Evolutionary conservation across 192 early-diverging fungal genomes (phyloP), one percentile per base, ranked within the genome.

Genomic region (Lobosporangium transversale): DNA sequence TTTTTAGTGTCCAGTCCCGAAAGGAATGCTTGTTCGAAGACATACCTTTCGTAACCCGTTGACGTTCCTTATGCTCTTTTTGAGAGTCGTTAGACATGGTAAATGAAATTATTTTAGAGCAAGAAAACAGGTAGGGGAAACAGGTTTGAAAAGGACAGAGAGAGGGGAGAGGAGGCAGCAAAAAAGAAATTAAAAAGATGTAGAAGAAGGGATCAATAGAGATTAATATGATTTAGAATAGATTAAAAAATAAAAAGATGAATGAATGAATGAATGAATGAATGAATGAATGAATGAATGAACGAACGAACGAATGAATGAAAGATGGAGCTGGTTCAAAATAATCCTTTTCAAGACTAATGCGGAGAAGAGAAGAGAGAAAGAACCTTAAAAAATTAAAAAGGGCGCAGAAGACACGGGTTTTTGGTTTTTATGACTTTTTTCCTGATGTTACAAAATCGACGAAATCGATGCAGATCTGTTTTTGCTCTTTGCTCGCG

Each of bases 41-140:
- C n/a, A n/a, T 75, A 75, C 70, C 70, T 75, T 75, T 75, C 40
- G 70, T 75, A 26, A 75, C 70, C 17, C 70, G 42, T 20, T 75
- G 70, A 17, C 70, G 70, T 33, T 75, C 70, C 35, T 75, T 75
- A n/a, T 58, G 55, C 12, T 75, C 62, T 1, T 75, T 51, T 21
- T 40, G 37, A 32, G 62, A 35, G n/a, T n/a, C n/a, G n/a, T n/a
- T n/a, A 49, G 45, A 26, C 17, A 42, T 42, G 50, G 27, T 29
- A 27, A 26, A 11, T 3, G 17, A 7, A 52, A 27, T 23, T 27
- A 26, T 52, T 52, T 23, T 9, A 33, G 49, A 37, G 48, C 33
- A 12, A 35, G 47, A 21, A 11, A 57, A 30, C n/a, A 45, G 27
- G 21, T 14, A 36, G 18, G 21, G 31, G 49, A 33, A 53, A 32